phyloP scores from a whole-genome alignment of 129 eudicot genomes.

The Pseudognaphalium luteoalbum region DNA sequence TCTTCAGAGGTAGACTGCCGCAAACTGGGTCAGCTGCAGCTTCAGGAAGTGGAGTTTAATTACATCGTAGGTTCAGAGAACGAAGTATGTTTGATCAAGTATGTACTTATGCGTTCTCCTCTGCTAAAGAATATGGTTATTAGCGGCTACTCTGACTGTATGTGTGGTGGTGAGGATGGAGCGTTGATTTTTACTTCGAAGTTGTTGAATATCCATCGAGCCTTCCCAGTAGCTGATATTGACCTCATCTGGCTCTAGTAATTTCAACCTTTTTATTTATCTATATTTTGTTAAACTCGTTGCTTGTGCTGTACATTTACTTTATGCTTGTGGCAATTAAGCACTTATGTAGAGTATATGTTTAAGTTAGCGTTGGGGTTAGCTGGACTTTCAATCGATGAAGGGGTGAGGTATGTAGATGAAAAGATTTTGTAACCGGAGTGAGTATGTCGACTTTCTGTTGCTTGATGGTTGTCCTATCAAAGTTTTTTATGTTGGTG shows the following conservation, averaged over 20 bases:
- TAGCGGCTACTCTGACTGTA: background rate
- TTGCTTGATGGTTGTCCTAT: background rate
- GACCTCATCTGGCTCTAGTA: no score
- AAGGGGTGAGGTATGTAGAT: slow-evolving; percentile 64
- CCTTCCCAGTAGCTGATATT: no score
- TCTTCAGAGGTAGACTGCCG: background rate
- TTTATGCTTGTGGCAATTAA: no score
- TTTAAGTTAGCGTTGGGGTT: slow-evolving; percentile 21
- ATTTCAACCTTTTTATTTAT: no score
- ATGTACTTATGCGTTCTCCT: background rate
- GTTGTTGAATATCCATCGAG: no score
- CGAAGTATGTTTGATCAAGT: background rate
- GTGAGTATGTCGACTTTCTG: slow-evolving; percentile 1
- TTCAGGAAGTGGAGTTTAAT: background rate
- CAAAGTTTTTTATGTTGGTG: slow-evolving; percentile 27
- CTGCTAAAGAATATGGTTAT: background rate
- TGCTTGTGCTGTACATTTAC: no score
- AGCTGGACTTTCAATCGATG: slow-evolving; percentile 72
- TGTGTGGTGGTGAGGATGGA: background rate
- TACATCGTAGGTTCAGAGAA: background rate
- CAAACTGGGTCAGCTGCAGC: background rate
- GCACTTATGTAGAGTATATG: no score
- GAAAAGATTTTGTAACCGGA: slow-evolving; percentile 37
- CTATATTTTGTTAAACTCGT: no score
- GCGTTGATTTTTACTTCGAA: background rate